Base-by-base conservation (phyloP, 129 eudicot genomes). In the Chrysanthemum seticuspe region DNA sequence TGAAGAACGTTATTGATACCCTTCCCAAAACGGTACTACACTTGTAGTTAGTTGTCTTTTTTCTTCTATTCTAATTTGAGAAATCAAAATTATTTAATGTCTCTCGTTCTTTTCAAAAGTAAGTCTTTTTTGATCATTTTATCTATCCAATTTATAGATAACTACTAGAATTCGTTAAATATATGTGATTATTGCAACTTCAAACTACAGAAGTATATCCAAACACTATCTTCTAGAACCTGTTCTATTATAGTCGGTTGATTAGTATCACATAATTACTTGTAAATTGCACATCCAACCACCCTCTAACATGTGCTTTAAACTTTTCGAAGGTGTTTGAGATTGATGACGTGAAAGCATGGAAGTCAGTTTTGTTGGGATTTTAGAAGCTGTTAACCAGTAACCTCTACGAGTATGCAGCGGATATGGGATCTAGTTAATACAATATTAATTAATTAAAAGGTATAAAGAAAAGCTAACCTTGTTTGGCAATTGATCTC, bases 281-380 rank as follows among this genome's bases (percentile, higher is more conserved):
- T 18, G 9, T 57, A 57, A 8, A 7, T 10, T 16, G 13, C 45
- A 27, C n/a, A 61, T 23, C 66, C 19, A 61, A 61, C 3, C 13
- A 63, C 29, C 23, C 51, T 13, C 25, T 64, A 40, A 64, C 29
- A 15, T 0, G 40, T 76, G 54, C 6, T 12, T 58, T 8, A 48
- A 36, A 34, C 19, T 65, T 77, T 52, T 70, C 14, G 25, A 67
- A 91, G 98, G 98, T 94, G 60, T 94, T 94, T 74, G 97, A 94
- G 88, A 94, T 94, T 48, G 89, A 94, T 83, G 84, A 94, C 61
- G 21, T 50, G 57, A 87, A 94, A 86, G 97, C 98, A 78, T 94
- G 84, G 98, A 91, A 88, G 76, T 87, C 98, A 40, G 88, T 90
- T 59, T 74, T 94, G 78, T 96, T 72, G 87, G n/a, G n/a, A n/a